These are phyloP conservation scores for Ustilago tritici DNA, from an alignment of 1,284 basidiomycete genomes.

Conservation along the genomic window DNA sequence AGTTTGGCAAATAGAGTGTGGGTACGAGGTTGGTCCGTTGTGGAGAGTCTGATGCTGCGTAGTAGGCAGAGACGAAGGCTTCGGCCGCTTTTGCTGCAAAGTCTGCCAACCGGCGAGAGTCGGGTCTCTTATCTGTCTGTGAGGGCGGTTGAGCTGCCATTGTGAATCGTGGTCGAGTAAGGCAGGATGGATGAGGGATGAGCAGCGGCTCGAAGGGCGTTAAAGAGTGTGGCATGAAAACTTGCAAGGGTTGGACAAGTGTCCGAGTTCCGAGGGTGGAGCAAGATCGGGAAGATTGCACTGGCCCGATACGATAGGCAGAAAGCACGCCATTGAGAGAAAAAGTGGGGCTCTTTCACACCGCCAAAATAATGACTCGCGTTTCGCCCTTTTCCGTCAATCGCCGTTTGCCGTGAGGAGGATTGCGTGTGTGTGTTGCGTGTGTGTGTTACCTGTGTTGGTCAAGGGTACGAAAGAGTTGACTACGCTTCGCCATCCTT, in stretches of 20 bases:
- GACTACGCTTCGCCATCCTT: not conserved
- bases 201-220: not conserved
- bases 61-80: conserved; percentile 67
- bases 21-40: conserved; percentile 62
- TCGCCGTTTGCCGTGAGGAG: too few species aligned
- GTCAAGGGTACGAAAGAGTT: too few species aligned
- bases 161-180: not conserved
- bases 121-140: conserved; percentile 24
- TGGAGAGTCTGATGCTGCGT: conserved; percentile 67
- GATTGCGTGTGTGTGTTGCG: too few species aligned
- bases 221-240: too few species aligned
- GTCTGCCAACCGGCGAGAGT: conserved; percentile 48
- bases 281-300: not conserved
- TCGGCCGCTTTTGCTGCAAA: conserved; percentile 66
- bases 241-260: too few species aligned
- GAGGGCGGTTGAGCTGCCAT: conserved; percentile 10
- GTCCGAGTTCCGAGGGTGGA: conserved; percentile 25
- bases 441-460: too few species aligned
- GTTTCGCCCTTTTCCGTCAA: too few species aligned
- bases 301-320: not conserved
- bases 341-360: too few species aligned
- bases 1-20: conserved; percentile 62
- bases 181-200: not conserved
- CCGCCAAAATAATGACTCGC: too few species aligned
- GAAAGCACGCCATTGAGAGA: conserved; percentile 20